Evolutionary conservation across 352 stramenopile genomes (phyloP).

Genomic region (Phytophthora lateralis): DNA sequence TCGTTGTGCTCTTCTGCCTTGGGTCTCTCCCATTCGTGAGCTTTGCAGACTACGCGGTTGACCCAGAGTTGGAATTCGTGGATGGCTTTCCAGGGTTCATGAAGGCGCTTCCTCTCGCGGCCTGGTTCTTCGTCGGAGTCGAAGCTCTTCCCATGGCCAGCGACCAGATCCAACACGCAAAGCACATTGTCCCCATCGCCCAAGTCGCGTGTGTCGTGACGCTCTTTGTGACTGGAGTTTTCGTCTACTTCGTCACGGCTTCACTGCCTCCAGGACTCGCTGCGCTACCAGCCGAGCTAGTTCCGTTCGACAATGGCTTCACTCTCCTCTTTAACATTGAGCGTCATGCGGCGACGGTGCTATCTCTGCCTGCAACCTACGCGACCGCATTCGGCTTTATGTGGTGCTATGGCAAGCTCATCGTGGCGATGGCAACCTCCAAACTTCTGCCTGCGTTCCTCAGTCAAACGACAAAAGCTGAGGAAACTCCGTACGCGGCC

Average conservation of each 20-base stretch:
- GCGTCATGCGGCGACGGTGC: conserved; percentile 25
- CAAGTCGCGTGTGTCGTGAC: conserved; percentile 50
- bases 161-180: conserved; percentile 45
- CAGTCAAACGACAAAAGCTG: conserved; percentile 12
- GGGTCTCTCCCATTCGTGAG: conserved; percentile 38
- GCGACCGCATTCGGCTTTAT: conserved; percentile 60
- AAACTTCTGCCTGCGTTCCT: conserved; percentile 42
- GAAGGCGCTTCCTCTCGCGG: conserved; percentile 37
- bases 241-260: conserved; percentile 42
- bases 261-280: conserved; percentile 38
- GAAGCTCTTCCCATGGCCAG: conserved; percentile 43
- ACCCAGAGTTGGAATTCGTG: conserved; percentile 20
- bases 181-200: conserved; percentile 41
- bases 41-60: conserved; percentile 28
- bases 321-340: conserved; percentile 30
- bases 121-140: conserved; percentile 58
- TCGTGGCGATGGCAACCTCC: conserved; percentile 52
- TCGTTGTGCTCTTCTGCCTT: conserved; percentile 48
- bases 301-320: conserved; percentile 48
- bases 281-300: conserved; percentile 23
- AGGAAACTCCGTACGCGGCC: conserved; percentile 29
- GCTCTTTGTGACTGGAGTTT: conserved; percentile 44
- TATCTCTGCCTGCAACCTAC: conserved; percentile 58
- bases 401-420: conserved; percentile 61
- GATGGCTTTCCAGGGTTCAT: conserved; percentile 38